Evolutionary conservation across 768 basidiomycete genomes (phyloP).

Genomic region (Boletellus sp.): DNA sequence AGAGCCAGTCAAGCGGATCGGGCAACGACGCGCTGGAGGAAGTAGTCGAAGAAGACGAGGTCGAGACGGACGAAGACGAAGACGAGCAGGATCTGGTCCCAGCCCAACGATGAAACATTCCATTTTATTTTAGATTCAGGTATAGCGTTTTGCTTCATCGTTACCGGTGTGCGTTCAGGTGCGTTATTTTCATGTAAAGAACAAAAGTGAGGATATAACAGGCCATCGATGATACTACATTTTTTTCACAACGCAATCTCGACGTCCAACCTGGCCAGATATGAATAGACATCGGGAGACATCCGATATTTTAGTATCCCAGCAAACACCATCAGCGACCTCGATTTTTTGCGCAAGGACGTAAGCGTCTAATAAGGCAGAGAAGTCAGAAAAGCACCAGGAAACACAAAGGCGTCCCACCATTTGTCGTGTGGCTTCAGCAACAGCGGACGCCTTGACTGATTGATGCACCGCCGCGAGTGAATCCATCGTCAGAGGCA

Average conservation of each 20-base stretch:
- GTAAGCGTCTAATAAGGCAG: slow-evolving; percentile 52
- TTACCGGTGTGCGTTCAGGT: slow-evolving; percentile 12
- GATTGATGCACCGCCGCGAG: slow-evolving; percentile 79
- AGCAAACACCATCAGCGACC: slow-evolving; percentile 85
- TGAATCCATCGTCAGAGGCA: slow-evolving; percentile 90
- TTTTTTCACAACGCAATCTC: slow-evolving; percentile 69
- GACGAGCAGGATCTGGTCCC: slow-evolving; percentile 26
- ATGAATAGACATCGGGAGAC: slow-evolving; percentile 86
- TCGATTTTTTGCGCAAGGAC: slow-evolving; percentile 71
- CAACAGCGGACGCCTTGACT: slow-evolving; percentile 64
- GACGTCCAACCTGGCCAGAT: slow-evolving; percentile 80
- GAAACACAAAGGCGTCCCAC: slow-evolving; percentile 37
- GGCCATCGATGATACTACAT: neutral
- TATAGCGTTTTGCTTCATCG: neutral
- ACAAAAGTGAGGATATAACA: neutral
- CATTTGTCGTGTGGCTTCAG: slow-evolving; percentile 75
- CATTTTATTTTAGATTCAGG: neutral
- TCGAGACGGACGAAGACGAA: slow-evolving; percentile 20
- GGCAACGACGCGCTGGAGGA: slow-evolving; percentile 24
- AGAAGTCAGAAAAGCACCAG: slow-evolving; percentile 15
- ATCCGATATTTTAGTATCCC: slow-evolving; percentile 86
- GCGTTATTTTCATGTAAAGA: slow-evolving; percentile 8
- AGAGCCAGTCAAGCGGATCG: slow-evolving; percentile 22
- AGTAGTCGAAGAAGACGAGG: slow-evolving; percentile 29
- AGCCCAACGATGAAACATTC: slow-evolving; percentile 24